Conservation (phyloP, 495 filamentous ascomycete species). For the Ascobolus immersus region DNA sequence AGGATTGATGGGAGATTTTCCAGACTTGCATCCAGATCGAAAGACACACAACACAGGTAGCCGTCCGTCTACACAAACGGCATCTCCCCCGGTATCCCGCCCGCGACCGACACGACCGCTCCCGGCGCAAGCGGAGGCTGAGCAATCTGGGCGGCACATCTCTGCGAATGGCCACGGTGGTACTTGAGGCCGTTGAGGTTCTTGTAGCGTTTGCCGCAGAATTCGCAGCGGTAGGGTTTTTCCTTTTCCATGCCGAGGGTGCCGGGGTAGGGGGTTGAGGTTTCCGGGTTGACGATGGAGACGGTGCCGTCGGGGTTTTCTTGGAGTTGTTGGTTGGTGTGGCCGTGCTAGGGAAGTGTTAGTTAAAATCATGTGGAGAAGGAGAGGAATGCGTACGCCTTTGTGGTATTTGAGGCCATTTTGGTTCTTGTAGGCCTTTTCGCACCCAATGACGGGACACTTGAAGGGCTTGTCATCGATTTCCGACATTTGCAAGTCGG, state of each 20-base stretch:
- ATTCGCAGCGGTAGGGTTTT: slow-evolving; percentile 91
- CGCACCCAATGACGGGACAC: slow-evolving; percentile 92
- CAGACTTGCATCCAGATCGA: too few species aligned
- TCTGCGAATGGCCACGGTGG: slow-evolving; percentile 15
- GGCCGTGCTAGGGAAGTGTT: slow-evolving; percentile 46
- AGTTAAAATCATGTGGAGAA: too few species aligned
- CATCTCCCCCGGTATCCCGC: slow-evolving; percentile 12
- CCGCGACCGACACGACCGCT: slow-evolving; percentile 14
- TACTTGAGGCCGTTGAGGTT: slow-evolving; percentile 93
- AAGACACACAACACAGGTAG: too few species aligned
- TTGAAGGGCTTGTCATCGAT: slow-evolving; percentile 79
- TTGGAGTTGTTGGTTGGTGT: slow-evolving; percentile 83
- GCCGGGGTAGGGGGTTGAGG: slow-evolving; percentile 75
- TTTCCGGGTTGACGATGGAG: slow-evolving; percentile 93
- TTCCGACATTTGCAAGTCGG: slow-evolving; percentile 26
- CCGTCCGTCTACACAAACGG: too few species aligned
- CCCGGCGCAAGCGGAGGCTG: slow-evolving; percentile 7
- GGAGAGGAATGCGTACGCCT: slow-evolving; percentile 28
- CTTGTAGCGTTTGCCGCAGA: slow-evolving; percentile 97
- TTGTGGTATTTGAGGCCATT: slow-evolving; percentile 83
- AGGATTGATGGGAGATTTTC: too few species aligned
- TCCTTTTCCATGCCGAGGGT: slow-evolving; percentile 98
- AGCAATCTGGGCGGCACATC: not conserved
- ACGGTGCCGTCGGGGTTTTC: slow-evolving; percentile 92
- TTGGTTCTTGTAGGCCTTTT: slow-evolving; percentile 99